phyloP scores from a whole-genome alignment of 495 filamentous ascomycete genomes.

The Trichoderma parareesei region DNA sequence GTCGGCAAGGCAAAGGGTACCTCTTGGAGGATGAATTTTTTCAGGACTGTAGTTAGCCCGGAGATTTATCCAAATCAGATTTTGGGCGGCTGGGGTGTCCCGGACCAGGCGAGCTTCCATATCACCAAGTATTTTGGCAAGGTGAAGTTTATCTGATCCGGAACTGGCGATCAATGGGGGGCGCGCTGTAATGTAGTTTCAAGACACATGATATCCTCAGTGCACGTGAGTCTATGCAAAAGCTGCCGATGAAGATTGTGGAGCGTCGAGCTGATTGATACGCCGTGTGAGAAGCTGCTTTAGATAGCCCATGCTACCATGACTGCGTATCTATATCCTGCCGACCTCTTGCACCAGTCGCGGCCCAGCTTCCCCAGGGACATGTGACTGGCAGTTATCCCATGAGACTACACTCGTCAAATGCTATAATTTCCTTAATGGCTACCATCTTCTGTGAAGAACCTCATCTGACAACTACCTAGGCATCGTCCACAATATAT shows the following conservation, averaged over 20 bases:
- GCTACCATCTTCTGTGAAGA: no score
- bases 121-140: slow-evolving; percentile 26
- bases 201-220: not conserved
- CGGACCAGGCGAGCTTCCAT: slow-evolving; percentile 26
- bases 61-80: slow-evolving; percentile 25
- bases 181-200: not conserved
- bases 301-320: no score
- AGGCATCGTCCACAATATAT: slow-evolving; percentile 28
- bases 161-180: not conserved
- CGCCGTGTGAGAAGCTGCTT: no score
- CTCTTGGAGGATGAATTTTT: slow-evolving; percentile 28
- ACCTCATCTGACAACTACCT: not conserved
- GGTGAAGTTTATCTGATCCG: slow-evolving; percentile 20
- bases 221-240: not conserved
- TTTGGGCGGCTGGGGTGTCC: slow-evolving; percentile 25
- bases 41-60: slow-evolving; percentile 24
- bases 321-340: no score
- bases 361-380: no score
- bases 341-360: no score
- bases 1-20: slow-evolving; percentile 23
- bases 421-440: no score
- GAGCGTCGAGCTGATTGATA: no score
- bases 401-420: no score
- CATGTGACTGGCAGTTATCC: no score
- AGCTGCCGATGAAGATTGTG: no score